Percentiles rank a stretch among this genome's conserved stretches.
Evolutionary conservation across 2,329 filamentous ascomycete species (phyloP).

Genomic region (Cordyceps fumosorosea): DNA sequence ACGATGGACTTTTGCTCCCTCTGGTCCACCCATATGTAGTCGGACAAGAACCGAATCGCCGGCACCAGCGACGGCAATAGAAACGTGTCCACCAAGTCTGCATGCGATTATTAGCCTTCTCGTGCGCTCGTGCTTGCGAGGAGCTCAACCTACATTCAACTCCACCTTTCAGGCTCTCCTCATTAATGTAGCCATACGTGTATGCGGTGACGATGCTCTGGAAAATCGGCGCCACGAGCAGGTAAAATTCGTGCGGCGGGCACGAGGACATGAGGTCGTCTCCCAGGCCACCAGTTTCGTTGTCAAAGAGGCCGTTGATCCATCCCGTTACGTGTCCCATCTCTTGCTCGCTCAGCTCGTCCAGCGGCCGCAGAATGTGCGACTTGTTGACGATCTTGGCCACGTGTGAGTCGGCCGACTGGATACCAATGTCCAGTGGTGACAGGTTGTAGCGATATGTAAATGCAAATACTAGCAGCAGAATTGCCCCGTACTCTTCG

Average conservation of each 20-base stretch:
- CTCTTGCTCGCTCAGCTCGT: slow-evolving; percentile 59
- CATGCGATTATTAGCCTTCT: slow-evolving; percentile 15
- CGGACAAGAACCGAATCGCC: slow-evolving; percentile 64
- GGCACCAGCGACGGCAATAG: slow-evolving; percentile 71
- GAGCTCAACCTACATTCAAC: slow-evolving; percentile 57
- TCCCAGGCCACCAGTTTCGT: slow-evolving; percentile 64
- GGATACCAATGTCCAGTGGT: slow-evolving; percentile 56
- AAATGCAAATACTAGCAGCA: slow-evolving; percentile 67
- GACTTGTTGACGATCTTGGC: slow-evolving; percentile 57
- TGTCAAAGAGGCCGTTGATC: slow-evolving; percentile 72
- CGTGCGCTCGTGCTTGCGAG: background rate
- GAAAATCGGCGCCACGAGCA: slow-evolving; percentile 70
- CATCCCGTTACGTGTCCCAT: slow-evolving; percentile 62
- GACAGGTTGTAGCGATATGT: slow-evolving; percentile 68
- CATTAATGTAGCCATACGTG: slow-evolving; percentile 55
- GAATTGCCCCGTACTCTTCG: slow-evolving; percentile 74
- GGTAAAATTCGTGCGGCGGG: slow-evolving; percentile 75
- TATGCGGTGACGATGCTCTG: slow-evolving; percentile 67
- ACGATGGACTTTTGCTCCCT: slow-evolving; percentile 62
- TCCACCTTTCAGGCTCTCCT: slow-evolving; percentile 66
- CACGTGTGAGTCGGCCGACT: slow-evolving; percentile 58
- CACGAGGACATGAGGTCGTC: slow-evolving; percentile 80
- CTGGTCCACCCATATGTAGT: slow-evolving; percentile 61
- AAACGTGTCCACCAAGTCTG: slow-evolving; percentile 72
- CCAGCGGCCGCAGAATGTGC: slow-evolving; percentile 48